Conservation (phyloP, 2,329 filamentous ascomycete species). For the Ceratocystis harringtonii region DNA sequence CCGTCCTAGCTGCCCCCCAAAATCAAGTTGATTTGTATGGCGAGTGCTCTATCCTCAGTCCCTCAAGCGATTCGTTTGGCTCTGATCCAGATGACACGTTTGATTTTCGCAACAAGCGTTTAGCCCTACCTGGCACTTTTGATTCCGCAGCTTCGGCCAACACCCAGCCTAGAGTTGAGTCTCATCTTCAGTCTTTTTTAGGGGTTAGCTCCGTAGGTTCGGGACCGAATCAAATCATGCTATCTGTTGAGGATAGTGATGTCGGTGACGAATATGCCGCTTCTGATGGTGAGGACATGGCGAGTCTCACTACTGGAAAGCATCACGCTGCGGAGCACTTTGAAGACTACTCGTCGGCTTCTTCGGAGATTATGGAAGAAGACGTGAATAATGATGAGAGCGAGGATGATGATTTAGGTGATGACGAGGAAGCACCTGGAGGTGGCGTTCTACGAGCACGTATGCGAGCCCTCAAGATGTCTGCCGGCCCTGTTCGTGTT, state of each 20-base stretch:
- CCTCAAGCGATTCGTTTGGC: slow-evolving; percentile 17
- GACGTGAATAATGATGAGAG: background rate
- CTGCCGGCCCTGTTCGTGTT: slow-evolving; percentile 41
- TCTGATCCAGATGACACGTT: slow-evolving; percentile 38
- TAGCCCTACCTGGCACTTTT: slow-evolving; percentile 64
- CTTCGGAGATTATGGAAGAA: slow-evolving; percentile 13
- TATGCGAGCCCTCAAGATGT: slow-evolving; percentile 47
- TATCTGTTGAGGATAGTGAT: slow-evolving; percentile 45
- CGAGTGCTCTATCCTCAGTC: slow-evolving; percentile 10
- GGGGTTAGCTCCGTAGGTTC: slow-evolving; percentile 79
- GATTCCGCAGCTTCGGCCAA: slow-evolving; percentile 40
- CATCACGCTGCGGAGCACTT: slow-evolving; percentile 63
- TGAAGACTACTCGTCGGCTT: slow-evolving; percentile 16
- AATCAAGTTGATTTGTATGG: slow-evolving; percentile 25
- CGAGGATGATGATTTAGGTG: slow-evolving; percentile 17
- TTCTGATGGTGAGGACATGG: slow-evolving; percentile 56
- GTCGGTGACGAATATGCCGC: slow-evolving; percentile 64
- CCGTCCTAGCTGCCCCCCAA: background rate
- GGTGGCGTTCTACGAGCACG: slow-evolving; percentile 48
- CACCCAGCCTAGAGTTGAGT: slow-evolving; percentile 23
- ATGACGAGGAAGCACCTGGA: slow-evolving; percentile 28
- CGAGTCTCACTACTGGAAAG: slow-evolving; percentile 59
- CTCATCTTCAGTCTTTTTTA: slow-evolving; percentile 66
- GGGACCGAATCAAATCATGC: slow-evolving; percentile 44
- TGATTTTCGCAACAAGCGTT: slow-evolving; percentile 36